Evolutionary conservation across 495 filamentous ascomycete genomes (phyloP), one percentile per base, ranked within the genome.

Genomic region (Usnea hakonensis): DNA sequence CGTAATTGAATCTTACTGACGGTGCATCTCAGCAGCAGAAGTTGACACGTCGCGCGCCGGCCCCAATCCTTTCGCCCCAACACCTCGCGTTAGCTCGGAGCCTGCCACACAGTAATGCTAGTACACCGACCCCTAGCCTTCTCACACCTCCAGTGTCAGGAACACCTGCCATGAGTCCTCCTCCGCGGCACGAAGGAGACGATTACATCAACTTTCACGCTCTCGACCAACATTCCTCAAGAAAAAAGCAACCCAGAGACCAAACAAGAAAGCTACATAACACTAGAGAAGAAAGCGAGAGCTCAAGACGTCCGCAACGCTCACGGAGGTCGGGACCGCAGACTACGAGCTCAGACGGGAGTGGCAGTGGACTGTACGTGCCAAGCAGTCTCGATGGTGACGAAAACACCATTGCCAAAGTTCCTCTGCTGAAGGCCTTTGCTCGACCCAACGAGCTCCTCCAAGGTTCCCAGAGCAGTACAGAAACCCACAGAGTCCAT

Each of bases 71-170:
- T 11, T 54, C 60, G 23, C 33, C 57, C 3, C 38, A 53, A 11
- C 36, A 44, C 26, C 55, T 63, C n/a, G n/a, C 26, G 11, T 37
- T 44, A 28, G 57, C 60, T 26, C 60, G 57, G 54, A 65, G 52
- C 54, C 17, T 43, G 36, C 63, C 60, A 46, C 52, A 55, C 19
- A 68, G 66, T 32, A 46, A 35, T 50, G 36, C 55, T 28, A 64
- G 62, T 4, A 65, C 63, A 30, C 58, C 56, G 9, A 57, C 60
- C 33, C 59, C 60, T 16, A 55, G 56, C 23, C 62, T 63, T 23
- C 66, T 65, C 7, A 62, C 60, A 10, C 64, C 66, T 46, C 66
- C 63, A 28, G 57, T 65, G 17, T 54, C 57, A 2, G 54, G 19
- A 5, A 44, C 63, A 23, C 23, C 11, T 36, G 23, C 13, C 17